These are phyloP conservation scores for Stephanodiscus minutulus DNA, from an alignment of 108 stramenopile species.

Conservation along the genomic window DNA sequence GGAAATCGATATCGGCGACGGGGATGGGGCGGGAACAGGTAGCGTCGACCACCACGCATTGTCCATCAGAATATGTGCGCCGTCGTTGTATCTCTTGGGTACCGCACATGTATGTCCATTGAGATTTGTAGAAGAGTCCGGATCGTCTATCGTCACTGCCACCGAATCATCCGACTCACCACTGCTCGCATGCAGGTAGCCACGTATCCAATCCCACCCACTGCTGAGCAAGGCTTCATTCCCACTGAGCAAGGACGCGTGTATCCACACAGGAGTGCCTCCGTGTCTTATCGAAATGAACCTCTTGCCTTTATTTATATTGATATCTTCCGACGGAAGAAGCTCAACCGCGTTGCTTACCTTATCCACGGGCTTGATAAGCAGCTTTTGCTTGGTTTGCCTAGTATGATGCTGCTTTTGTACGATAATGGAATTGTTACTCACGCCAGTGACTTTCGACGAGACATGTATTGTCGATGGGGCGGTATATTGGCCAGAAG, in stretches of 20 bases:
- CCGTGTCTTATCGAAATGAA: constrained; percentile 14
- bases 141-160: constrained; percentile 21
- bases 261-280: constrained; percentile 41
- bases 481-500: neutral
- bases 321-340: neutral
- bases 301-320: neutral
- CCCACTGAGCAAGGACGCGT: constrained; percentile 23
- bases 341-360: constrained; percentile 1
- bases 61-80: constrained; percentile 31
- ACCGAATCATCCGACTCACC: constrained; percentile 15
- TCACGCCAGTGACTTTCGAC: neutral
- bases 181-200: constrained; percentile 10
- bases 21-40: neutral
- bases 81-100: constrained; percentile 24
- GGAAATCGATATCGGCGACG: constrained; percentile 21
- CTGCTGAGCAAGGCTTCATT: neutral
- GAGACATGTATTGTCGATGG: neutral
- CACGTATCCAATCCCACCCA: constrained; percentile 43
- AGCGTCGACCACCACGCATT: constrained; percentile 37
- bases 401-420: neutral
- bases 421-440: neutral
- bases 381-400: constrained; percentile 8
- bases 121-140: neutral
- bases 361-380: constrained; percentile 4
- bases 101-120: constrained; percentile 23